Conservation (phyloP, 345 rosid genomes). For the Rubroshorea leprosula region DNA sequence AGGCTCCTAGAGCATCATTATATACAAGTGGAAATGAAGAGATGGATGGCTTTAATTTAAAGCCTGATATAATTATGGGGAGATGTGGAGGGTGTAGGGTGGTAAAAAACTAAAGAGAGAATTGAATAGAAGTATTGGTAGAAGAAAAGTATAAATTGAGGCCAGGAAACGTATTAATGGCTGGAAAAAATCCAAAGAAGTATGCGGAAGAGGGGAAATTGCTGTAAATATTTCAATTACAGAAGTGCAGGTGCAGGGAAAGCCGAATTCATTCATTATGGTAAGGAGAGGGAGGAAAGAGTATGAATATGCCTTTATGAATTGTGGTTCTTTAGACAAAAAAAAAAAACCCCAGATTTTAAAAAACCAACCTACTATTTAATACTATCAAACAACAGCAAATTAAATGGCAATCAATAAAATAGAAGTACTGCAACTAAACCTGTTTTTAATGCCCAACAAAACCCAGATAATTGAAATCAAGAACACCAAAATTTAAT, state of each 20-base stretch:
- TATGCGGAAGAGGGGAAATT: conserved; percentile 23
- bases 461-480: conserved; percentile 18
- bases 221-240: conserved; percentile 39
- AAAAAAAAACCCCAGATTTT: conserved; percentile 14
- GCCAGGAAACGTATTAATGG: conserved; percentile 50
- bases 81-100: conserved; percentile 43
- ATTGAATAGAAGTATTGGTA: conserved; percentile 48
- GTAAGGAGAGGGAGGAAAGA: too few relatives aligned
- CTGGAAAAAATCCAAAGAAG: conserved; percentile 34
- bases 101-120: conserved; percentile 30
- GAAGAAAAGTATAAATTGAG: conserved; percentile 52
- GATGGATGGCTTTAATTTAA: conserved; percentile 52
- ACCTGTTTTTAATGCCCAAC: conserved; percentile 20
- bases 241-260: conserved; percentile 28
- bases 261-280: conserved; percentile 38
- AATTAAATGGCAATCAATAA: conserved; percentile 62
- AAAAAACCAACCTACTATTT: conserved; percentile 20
- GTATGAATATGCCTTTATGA: conserved; percentile 40
- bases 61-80: conserved; percentile 63
- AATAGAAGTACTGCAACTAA: conserved; percentile 27
- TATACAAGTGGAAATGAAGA: conserved; percentile 27
- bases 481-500: conserved; percentile 33
- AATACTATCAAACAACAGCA: conserved; percentile 43
- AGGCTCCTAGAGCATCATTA: conserved; percentile 19
- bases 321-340: too few relatives aligned